Percentiles rank a stretch among this genome's conserved stretches.
Conservation (phyloP, 306 rosid species). For the Pyrus communis region DNA sequence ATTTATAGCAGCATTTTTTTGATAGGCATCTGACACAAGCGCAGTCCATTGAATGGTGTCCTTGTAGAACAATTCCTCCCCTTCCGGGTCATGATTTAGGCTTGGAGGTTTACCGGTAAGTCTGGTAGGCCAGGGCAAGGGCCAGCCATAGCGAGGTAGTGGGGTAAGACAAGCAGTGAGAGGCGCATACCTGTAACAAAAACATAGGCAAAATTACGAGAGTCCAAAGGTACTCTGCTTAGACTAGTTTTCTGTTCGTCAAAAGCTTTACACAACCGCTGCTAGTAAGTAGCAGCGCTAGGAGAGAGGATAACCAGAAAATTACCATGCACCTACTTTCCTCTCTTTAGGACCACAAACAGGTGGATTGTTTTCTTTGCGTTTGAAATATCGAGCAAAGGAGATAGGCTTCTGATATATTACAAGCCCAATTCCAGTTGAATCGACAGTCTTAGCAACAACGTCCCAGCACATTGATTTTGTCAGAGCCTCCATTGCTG, state of each 20-base stretch:
- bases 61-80: constrained; percentile 37
- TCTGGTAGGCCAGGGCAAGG: constrained; percentile 79
- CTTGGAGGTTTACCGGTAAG: constrained; percentile 67
- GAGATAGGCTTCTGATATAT: constrained; percentile 87
- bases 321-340: constrained; percentile 77
- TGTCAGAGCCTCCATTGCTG: constrained; percentile 71
- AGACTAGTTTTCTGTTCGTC: constrained; percentile 6
- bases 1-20: constrained; percentile 37
- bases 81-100: constrained; percentile 38
- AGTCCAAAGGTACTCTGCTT: neutral
- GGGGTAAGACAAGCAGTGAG: constrained; percentile 57
- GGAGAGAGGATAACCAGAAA: neutral
- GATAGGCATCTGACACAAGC: constrained; percentile 56
- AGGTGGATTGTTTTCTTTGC: constrained; percentile 48
- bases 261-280: neutral
- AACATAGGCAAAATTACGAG: constrained; percentile 22
- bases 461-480: constrained; percentile 80
- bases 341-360: constrained; percentile 48
- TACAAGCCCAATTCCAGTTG: constrained; percentile 82
- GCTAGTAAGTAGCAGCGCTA: constrained; percentile 1
- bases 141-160: constrained; percentile 77
- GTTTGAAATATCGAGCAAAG: constrained; percentile 54
- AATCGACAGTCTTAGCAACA: constrained; percentile 57
- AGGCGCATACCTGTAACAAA: constrained; percentile 53
- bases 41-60: constrained; percentile 66